Base-by-base conservation (phyloP, 805 yeast genomes). In the Ogataea ramenticola region DNA sequence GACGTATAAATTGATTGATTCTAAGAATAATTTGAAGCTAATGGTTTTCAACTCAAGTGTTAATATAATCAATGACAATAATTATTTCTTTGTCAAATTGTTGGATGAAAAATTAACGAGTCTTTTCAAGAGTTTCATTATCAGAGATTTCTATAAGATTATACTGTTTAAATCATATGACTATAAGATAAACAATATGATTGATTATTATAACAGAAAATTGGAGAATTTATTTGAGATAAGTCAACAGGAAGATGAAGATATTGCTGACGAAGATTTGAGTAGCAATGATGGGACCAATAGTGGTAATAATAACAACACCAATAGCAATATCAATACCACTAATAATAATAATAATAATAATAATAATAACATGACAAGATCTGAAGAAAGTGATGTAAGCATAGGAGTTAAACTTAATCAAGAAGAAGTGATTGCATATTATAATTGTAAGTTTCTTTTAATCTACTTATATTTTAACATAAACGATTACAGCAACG, bases 391-490 rank as follows among this genome's bases (percentile, higher is more conserved):
- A 12, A 7, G 16, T 4, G 30, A 36, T 21, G 30, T 3, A 15
- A 22, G 3, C 11, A 15, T 5, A 8, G 19, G 5, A n/a, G n/a
- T 16, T 22, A 34, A 19, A n/a, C 34, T 55, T 16, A 42, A 42
- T 9, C 33, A 22, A 8, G 52, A 51, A 6, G 63, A 56, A 36
- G 44, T 52, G 8, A 44, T 52, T 3, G 47, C 59, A 4, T 62
- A 58, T 44, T 63, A 59, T 58, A 56, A 51, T 15, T 54, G 64
- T 29, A 51, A 60, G 17, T 61, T 63, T 62, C 47, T 50, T 34
- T 35, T 60, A 16, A 12, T 62, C 6, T 59, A 55, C 36, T 54
- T 57, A 1, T 36, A 45, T 20, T 64, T 60, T 44, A 43, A 52
- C 21, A 43, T 46, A 17, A 51, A 51, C 38, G 52, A 60, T 42